Evolutionary conservation across 345 rosid species (phyloP), one percentile per base, ranked within the genome.

Genomic region (Dovyalis caffra): DNA sequence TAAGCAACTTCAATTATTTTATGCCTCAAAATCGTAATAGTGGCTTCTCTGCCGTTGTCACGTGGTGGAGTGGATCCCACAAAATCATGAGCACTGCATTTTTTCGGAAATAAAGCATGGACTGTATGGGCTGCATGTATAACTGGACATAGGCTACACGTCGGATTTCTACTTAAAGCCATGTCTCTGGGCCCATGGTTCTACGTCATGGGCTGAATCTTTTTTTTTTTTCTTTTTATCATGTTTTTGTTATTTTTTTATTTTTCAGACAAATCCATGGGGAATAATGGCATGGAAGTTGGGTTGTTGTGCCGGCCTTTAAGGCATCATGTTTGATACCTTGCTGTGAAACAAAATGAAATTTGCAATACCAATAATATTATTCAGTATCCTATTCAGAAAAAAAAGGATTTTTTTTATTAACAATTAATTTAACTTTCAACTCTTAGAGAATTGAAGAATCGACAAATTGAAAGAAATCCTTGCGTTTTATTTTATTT

Each of bases 51-150:
- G 72, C 35, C 65, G 3, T 32, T 31, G 74, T 80, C 79, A 80
- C 77, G 67, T 80, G 83, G 34, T 31, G 28, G 8, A 57, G 79
- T 67, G 80, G 76, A 38, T 12, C 73, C 77, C 83, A 75, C 77
- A 21, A 4, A 18, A 43, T 62, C 49, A 72, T 32, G 25, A 38
- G 61, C 2, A 12, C 58, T 15, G 69, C 37, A 21, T 40, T n/a
- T 18, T 25, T 43, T 8, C 18, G 66, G 21, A 29, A 58, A 3
- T 0, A 53, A 64, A 21, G 76, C 51, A 61, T 71, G 76, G 79
- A 74, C 35, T 58, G 73, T 53, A 69, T 68, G 77, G 76, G 74
- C 83, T 68, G 66, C 79, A 76, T 73, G 73, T 67, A 62, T 73
- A 26, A 2, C 18, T 76, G 71, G 74, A 63, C 58, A n/a, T 56